Evolutionary conservation across 805 yeast species (phyloP).

Genomic region (Lipomyces mesembrius): DNA sequence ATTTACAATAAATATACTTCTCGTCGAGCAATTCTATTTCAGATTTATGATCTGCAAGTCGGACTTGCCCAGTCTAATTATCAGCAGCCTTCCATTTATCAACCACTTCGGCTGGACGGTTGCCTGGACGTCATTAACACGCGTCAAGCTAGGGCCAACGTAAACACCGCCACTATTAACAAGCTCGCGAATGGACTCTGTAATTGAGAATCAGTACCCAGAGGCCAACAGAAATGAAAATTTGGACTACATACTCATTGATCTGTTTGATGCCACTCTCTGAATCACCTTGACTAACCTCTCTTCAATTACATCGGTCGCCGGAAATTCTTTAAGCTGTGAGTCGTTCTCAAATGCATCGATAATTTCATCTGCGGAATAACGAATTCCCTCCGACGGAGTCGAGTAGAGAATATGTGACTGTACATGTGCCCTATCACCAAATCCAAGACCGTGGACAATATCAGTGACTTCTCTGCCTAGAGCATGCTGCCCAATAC

Average conservation of each 20-base stretch:
- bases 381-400: conserved; percentile 51
- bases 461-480: conserved; percentile 87
- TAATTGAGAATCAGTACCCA: not conserved
- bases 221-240: not conserved
- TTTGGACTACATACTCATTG: conserved; percentile 44
- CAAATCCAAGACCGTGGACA: conserved; percentile 80
- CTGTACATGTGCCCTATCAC: conserved; percentile 67
- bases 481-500: conserved; percentile 74
- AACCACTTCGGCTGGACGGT: conserved; percentile 56
- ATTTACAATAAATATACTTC: not conserved
- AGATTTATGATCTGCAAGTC: conserved; percentile 40
- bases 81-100: conserved; percentile 62
- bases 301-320: conserved; percentile 47
- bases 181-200: conserved; percentile 20
- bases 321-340: conserved; percentile 51
- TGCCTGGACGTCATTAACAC: conserved; percentile 56
- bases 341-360: conserved; percentile 63
- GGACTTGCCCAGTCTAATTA: conserved; percentile 76
- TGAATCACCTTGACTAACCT: conserved; percentile 61
- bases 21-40: conserved; percentile 1
- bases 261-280: conserved; percentile 9
- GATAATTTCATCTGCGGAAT: conserved; percentile 52
- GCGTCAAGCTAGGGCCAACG: conserved; percentile 62
- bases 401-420: conserved; percentile 70
- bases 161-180: conserved; percentile 70